Conservation (phyloP, 495 filamentous ascomycete species). For the Podospora sp. region DNA sequence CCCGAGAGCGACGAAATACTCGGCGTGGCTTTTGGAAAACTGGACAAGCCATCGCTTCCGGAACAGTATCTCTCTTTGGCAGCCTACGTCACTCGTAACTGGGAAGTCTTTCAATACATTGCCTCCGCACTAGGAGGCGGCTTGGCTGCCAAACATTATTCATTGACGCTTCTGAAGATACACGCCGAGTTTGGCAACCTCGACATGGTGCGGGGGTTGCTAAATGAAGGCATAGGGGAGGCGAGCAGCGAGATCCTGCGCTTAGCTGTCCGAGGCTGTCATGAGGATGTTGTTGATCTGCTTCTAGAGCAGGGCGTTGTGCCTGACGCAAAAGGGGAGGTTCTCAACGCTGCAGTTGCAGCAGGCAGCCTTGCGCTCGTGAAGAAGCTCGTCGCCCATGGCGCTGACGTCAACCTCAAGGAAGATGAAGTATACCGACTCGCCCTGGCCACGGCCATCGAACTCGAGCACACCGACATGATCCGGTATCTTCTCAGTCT, state of each 20-base stretch:
- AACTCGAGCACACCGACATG: background rate
- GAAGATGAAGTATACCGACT: background rate
- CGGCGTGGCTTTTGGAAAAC: background rate
- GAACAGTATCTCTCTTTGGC: background rate
- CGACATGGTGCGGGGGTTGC: background rate
- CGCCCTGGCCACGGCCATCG: background rate
- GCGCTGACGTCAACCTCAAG: background rate
- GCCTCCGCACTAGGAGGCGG: background rate
- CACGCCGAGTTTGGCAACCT: background rate
- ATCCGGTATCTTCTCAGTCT: background rate
- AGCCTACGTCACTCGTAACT: background rate
- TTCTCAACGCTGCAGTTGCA: background rate
- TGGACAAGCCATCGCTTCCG: background rate
- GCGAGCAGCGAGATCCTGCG: background rate
- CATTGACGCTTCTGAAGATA: background rate
- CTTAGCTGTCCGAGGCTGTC: background rate
- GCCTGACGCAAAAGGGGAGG: background rate
- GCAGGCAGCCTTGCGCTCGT: background rate
- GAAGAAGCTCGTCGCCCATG: background rate
- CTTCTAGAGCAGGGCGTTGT: background rate
- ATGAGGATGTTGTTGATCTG: background rate
- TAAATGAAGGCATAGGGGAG: background rate
- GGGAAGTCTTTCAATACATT: background rate
- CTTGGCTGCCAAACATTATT: background rate
- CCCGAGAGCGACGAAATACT: background rate